Base-by-base conservation (phyloP, 495 filamentous ascomycete genomes). In the Venustampulla echinocandica region DNA sequence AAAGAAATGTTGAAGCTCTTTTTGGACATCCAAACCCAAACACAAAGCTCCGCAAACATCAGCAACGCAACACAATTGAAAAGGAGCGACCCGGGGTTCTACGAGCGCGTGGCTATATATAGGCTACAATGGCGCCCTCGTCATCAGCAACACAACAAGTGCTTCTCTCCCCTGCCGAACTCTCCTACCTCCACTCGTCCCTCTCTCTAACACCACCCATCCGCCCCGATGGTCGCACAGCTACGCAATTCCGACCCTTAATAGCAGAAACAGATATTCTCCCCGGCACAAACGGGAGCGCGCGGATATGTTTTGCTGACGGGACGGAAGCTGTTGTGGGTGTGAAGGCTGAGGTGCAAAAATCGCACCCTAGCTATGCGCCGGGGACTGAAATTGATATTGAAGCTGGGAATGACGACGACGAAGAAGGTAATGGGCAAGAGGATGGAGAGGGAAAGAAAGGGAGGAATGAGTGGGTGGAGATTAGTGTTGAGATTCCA, bases 261-360 rank as follows among this genome's bases (percentile, higher is more conserved):
- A 70, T 82, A 10, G 93, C 93, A 47, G 93, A 97, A 65, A 82
- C 83, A 5, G 84, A 84, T 30, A 87, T 97, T 42, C 78, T 98
- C 0, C 89, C 93, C 0, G 78, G 79, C 42, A 80, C 90, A 19
- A 94, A 96, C 61, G 92, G 93, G 38, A 90, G 84, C 65, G 90
- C 92, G 48, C 80, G 93, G 30, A 77, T 98, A 36, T 90, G 89
- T 46, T 94, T 95, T 63, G 85, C 87, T 10, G 92, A 97, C 61
- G 93, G 93, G 34, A 90, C 85, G 1, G 90, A 98, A 65, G 92
- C 90, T 5, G 81, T 97, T 48, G 90, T 95, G 17, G 92, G 92
- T 24, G 82, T 96, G 39, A 97, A 97, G 63, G 87, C 81, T 2
- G 90, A 96, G 63, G 85, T 97, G 5, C 87, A 95, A 67, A 77